Evolutionary conservation across 352 stramenopile genomes (phyloP), one percentile per base, ranked within the genome.

Genomic region (Phytophthora aleatoria): DNA sequence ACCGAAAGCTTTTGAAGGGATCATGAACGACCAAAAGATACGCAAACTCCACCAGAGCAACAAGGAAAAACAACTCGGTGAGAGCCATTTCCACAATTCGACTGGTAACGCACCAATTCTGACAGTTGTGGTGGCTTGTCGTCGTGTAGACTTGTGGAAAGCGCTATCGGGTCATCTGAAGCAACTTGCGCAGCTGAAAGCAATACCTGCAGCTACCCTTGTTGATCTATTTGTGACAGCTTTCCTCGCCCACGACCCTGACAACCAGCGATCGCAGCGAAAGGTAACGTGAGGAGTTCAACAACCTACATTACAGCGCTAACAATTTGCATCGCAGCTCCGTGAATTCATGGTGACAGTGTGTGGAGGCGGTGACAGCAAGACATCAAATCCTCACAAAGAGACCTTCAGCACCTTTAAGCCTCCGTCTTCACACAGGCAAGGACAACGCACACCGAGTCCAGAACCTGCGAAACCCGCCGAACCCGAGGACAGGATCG

Each of bases 11-110:
- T 92, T 95, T 49, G 86, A 92, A 76, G 86, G 83, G 3, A 93
- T 93, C 48, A 87, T 95, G 73, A 91, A 77, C 54, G 78, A 92
- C 30, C 77, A 90, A 56, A 89, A 90, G 35, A 75, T 95, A 16
- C 78, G 85, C 36, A 93, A 93, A 57, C 67, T 90, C 5, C 83
- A 93, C 56, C 81, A 91, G 50, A 76, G 77, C 36, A 79, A 73
- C 31, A 91, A 91, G 57, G 76, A 88, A 44, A 91, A 87, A 49
- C 80, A 92, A 63, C 61, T 80, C 1, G 83, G 83, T 91, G 43
- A 33, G 54, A 30, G 11, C 28, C n/a, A 15, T 57, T 48, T 5
- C 3, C 48, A 5, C 0, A 26, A 36, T 16, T 54, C 1, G 26
- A 27, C 12, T 15, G 12, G 10, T 6, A 41, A 16, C 5, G 15